These are phyloP conservation scores for Sphaceloma murrayae DNA, from an alignment of 2,329 filamentous ascomycete species.

Conservation along the genomic window DNA sequence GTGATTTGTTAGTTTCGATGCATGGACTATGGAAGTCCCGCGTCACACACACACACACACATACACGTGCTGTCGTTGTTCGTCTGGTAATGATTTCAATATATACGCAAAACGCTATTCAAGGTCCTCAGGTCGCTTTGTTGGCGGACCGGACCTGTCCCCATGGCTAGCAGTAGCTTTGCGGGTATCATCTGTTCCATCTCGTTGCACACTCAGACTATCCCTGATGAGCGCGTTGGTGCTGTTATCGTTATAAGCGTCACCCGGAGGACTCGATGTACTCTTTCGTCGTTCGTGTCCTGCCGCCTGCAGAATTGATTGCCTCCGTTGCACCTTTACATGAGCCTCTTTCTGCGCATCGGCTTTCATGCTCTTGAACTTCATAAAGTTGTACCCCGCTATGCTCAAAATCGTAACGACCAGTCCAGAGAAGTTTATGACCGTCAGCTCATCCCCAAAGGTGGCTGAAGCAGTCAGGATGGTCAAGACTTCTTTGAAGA, in stretches of 20 bases:
- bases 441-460: conserved; percentile 79
- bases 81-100: too few species aligned
- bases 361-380: conserved; percentile 77
- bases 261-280: not conserved
- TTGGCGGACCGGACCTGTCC: conserved; percentile 6
- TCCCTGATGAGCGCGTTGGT: conserved; percentile 29
- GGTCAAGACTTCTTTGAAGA: conserved; percentile 97
- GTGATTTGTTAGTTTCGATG: too few species aligned
- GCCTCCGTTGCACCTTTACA: conserved; percentile 31
- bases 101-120: conserved; percentile 28
- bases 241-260: conserved; percentile 21
- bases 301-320: conserved; percentile 25
- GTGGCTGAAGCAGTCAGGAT: conserved; percentile 80
- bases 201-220: conserved; percentile 31
- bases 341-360: conserved; percentile 52
- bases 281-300: conserved; percentile 18
- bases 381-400: conserved; percentile 84
- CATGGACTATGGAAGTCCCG: too few species aligned
- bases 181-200: conserved; percentile 20
- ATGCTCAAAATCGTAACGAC: conserved; percentile 85
- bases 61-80: too few species aligned
- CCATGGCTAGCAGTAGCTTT: conserved; percentile 20
- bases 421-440: conserved; percentile 78
- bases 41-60: too few species aligned
- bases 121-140: conserved; percentile 38